phyloP scores from a whole-genome alignment of 73 alveolate species.

The Diophrys appendiculata region DNA sequence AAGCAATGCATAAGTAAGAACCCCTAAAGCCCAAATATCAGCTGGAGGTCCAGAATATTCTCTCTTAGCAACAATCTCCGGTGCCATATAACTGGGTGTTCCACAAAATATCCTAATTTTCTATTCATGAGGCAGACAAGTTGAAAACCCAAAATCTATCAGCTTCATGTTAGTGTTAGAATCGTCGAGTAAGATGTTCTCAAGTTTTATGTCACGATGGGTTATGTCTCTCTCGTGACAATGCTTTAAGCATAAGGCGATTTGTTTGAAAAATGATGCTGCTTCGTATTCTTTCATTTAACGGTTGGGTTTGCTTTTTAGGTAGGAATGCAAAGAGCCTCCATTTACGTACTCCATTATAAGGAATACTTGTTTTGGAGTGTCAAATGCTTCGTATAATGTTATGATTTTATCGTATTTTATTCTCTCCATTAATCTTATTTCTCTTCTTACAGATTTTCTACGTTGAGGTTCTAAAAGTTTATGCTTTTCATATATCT shows the following conservation, averaged over 20 bases:
- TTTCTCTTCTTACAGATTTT: conserved; percentile 56
- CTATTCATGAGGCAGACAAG: conserved; percentile 56
- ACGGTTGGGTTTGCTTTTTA: conserved; percentile 58
- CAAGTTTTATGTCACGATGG: conserved; percentile 73
- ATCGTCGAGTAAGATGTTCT: conserved; percentile 63
- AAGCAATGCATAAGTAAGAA: conserved; percentile 86
- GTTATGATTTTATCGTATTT: conserved; percentile 50
- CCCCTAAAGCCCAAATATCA: conserved; percentile 97
- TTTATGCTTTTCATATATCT: conserved; percentile 64
- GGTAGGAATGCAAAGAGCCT: conserved; percentile 55
- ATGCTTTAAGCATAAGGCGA: conserved; percentile 63
- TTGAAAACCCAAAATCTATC: conserved; percentile 82
- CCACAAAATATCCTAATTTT: conserved; percentile 93
- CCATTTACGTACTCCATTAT: conserved; percentile 65
- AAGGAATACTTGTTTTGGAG: conserved; percentile 49
- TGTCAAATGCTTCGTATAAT: conserved; percentile 60
- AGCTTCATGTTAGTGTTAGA: conserved; percentile 63
- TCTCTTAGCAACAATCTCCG: conserved; percentile 89
- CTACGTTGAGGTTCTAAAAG: conserved; percentile 59
- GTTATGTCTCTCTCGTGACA: conserved; percentile 66
- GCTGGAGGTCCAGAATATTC: conserved; percentile 88
- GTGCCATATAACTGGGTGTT: conserved; percentile 98
- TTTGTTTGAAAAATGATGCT: conserved; percentile 52
- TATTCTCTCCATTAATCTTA: conserved; percentile 46
- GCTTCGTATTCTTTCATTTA: conserved; percentile 62